Conservation (phyloP, 1,284 basidiomycete genomes). For the Naganishia albida region DNA sequence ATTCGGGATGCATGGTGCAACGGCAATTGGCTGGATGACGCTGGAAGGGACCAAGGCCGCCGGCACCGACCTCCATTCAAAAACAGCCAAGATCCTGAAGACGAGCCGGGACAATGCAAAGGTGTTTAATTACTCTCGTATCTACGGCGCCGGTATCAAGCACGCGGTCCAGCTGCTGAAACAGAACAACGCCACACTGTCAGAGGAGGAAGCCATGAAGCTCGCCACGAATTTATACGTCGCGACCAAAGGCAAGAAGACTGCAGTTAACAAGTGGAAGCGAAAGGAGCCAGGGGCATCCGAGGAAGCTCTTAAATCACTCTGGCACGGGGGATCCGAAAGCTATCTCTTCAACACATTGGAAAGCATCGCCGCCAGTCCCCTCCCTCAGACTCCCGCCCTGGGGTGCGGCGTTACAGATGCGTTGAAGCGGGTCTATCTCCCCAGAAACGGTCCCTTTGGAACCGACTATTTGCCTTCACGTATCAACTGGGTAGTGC, state of each 20-base stretch:
- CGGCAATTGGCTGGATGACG: conserved; percentile 99
- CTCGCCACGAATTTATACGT: conserved; percentile 85
- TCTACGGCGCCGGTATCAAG: conserved; percentile 95
- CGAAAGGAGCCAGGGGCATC: conserved; percentile 28
- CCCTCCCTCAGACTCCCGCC: conserved; percentile 85
- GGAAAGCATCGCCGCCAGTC: conserved; percentile 88
- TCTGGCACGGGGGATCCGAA: conserved; percentile 98
- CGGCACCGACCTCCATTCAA: conserved; percentile 95
- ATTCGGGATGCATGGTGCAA: conserved; percentile 94
- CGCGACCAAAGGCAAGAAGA: conserved; percentile 90
- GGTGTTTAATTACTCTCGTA: conserved; percentile 98
- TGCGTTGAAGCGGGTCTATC: conserved; percentile 83
- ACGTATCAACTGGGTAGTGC: conserved; percentile 99
- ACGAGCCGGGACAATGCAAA: conserved; percentile 95
- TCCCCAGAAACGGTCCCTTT: conserved; percentile 61
- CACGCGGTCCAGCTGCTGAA: conserved; percentile 87
- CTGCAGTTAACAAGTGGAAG: conserved; percentile 57
- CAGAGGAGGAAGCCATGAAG: conserved; percentile 73
- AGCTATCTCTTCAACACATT: conserved; percentile 99
- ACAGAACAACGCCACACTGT: conserved; percentile 80
- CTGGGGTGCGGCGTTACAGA: conserved; percentile 92
- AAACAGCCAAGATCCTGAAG: conserved; percentile 89
- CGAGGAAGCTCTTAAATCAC: conserved; percentile 58
- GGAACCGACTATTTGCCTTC: conserved; percentile 91
- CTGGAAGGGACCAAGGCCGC: conserved; percentile 96